These are phyloP conservation scores for Metschnikowia proteae DNA, from an alignment of 805 yeast genomes.

Conservation along the genomic window DNA sequence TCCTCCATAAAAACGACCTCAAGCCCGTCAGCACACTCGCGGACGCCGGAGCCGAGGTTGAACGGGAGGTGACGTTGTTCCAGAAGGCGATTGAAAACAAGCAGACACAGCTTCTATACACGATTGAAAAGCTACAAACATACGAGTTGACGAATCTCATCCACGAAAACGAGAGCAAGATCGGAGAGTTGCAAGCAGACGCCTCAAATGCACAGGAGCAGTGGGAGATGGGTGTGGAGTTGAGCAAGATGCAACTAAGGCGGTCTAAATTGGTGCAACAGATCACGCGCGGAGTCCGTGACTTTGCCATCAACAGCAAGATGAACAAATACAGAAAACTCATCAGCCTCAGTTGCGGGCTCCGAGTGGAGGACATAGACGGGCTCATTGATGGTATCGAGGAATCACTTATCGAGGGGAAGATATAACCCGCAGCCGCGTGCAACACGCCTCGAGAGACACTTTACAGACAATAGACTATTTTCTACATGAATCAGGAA, in stretches of 20 bases:
- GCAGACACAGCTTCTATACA: slow-evolving; percentile 11
- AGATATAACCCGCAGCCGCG: neutral
- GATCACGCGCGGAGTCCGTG: slow-evolving; percentile 45
- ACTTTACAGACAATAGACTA: neutral
- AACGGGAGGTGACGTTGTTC: slow-evolving; percentile 14
- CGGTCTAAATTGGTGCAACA: slow-evolving; percentile 42
- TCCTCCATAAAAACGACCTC: slow-evolving; percentile 29
- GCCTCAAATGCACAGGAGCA: neutral
- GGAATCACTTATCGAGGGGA: slow-evolving; percentile 16
- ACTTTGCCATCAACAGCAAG: slow-evolving; percentile 47
- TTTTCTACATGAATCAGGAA: neutral
- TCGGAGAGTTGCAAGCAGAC: neutral
- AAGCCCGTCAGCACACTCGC: slow-evolving; percentile 22
- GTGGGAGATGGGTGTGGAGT: slow-evolving; percentile 18
- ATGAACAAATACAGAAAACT: slow-evolving; percentile 75
- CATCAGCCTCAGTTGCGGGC: slow-evolving; percentile 72
- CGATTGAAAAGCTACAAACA: slow-evolving; percentile 31
- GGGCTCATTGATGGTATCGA: slow-evolving; percentile 74
- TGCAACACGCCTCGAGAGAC: neutral
- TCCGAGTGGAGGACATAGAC: slow-evolving; percentile 74
- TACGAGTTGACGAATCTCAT: slow-evolving; percentile 43
- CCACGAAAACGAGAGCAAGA: slow-evolving; percentile 28
- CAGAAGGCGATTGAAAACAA: slow-evolving; percentile 9
- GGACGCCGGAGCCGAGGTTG: slow-evolving; percentile 25
- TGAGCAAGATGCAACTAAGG: slow-evolving; percentile 52